Conservation (phyloP, 1,139 yeast genomes). For the Sugiyamaella grinbergsii region DNA sequence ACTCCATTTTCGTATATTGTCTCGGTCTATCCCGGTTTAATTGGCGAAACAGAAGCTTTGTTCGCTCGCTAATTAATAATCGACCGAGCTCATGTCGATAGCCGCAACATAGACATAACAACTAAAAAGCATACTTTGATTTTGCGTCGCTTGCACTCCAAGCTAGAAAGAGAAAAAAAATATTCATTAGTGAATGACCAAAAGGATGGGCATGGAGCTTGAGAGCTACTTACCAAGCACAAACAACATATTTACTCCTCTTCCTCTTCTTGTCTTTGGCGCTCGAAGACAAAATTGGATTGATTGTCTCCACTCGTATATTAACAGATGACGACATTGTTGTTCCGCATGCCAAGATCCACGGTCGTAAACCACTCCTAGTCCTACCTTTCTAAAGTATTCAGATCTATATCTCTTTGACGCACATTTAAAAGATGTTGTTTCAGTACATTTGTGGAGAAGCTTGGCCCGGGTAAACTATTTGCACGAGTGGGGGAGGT, state of each 20-base stretch:
- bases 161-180: constrained; percentile 20
- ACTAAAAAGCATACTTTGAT: constrained; percentile 29
- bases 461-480: background rate
- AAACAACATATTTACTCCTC: constrained; percentile 29
- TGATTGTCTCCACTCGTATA: background rate
- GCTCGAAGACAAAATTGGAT: background rate
- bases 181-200: background rate
- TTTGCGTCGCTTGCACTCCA: constrained; percentile 31
- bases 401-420: background rate
- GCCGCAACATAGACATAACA: constrained; percentile 22
- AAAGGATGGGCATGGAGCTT: background rate
- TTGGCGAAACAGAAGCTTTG: constrained; percentile 18
- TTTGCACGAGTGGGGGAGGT: background rate
- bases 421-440: background rate
- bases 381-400: background rate
- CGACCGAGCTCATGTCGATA: too few species aligned
- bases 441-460: background rate
- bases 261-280: constrained; percentile 19
- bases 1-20: constrained; percentile 10
- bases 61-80: too few species aligned
- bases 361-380: background rate
- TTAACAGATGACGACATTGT: constrained; percentile 1
- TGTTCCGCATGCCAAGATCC: background rate
- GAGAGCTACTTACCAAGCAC: constrained; percentile 28
- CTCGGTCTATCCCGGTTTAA: constrained; percentile 18